These are phyloP conservation scores for Talaromyces pinophilus DNA, from an alignment of 2,329 filamentous ascomycete genomes.

Conservation along the genomic window DNA sequence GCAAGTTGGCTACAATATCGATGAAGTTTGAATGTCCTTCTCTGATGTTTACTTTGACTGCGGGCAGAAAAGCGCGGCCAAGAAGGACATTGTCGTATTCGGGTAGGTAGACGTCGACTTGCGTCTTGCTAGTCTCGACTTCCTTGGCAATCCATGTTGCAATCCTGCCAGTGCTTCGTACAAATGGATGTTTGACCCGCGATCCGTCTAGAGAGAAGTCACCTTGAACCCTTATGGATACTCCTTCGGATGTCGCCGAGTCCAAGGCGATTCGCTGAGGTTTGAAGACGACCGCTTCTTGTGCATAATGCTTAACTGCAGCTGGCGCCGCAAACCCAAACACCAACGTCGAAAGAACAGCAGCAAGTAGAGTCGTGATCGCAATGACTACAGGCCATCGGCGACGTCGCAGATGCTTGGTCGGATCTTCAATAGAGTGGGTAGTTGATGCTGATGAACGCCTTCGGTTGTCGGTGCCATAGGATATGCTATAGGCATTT, in stretches of 20 bases:
- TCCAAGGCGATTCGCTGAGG: constrained; percentile 83
- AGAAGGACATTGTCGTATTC: constrained; percentile 77
- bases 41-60: constrained; percentile 71
- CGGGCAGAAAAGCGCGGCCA: constrained; percentile 74
- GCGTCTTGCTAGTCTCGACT: constrained; percentile 71
- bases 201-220: constrained; percentile 78
- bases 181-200: constrained; percentile 68
- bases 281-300: constrained; percentile 77
- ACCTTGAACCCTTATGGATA: constrained; percentile 77
- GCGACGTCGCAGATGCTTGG: constrained; percentile 35
- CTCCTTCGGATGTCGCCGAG: constrained; percentile 75
- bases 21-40: constrained; percentile 76
- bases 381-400: constrained; percentile 80
- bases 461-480: constrained; percentile 33
- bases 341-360: constrained; percentile 69
- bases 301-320: constrained; percentile 80
- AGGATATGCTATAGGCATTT: constrained; percentile 35
- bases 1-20: constrained; percentile 75
- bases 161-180: constrained; percentile 73
- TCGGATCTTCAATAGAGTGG: constrained; percentile 22
- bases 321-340: constrained; percentile 80
- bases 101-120: constrained; percentile 75
- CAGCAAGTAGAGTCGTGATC: constrained; percentile 63
- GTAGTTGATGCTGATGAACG: constrained; percentile 30
- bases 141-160: constrained; percentile 78